phyloP scores from a whole-genome alignment of 2,329 filamentous ascomycete genomes.

The Botrytis cinerea region DNA sequence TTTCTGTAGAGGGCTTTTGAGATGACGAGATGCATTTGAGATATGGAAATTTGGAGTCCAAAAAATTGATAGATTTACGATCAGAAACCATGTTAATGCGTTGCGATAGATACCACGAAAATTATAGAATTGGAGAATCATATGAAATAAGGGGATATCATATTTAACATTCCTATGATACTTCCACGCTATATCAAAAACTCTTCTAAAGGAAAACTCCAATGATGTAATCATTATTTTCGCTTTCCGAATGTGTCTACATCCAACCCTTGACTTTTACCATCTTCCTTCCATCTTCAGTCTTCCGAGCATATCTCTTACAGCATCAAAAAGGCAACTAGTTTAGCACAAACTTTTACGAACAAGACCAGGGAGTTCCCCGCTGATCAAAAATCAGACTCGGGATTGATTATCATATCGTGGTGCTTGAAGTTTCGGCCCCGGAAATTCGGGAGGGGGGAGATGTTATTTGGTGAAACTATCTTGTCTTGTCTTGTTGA shows the following conservation, averaged over 20 bases:
- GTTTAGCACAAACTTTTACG: background rate
- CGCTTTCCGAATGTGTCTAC: background rate
- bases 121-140: background rate
- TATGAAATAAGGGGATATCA: background rate
- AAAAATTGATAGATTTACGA: background rate
- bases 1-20: slow-evolving; percentile 54
- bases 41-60: background rate
- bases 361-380: background rate
- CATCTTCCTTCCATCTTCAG: too few relatives aligned
- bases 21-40: background rate
- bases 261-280: background rate
- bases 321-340: background rate
- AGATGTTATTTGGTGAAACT: too few relatives aligned
- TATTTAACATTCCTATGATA: background rate
- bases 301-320: background rate
- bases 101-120: slow-evolving; percentile 14
- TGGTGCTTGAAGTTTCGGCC: too few relatives aligned
- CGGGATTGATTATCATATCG: too few relatives aligned
- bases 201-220: background rate
- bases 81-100: background rate
- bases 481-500: too few relatives aligned
- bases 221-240: too few relatives aligned
- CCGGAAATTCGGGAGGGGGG: too few relatives aligned
- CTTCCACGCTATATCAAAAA: background rate
- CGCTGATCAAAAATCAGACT: too few relatives aligned